A percentile compares a stretch with the other conserved stretches of the same genome.
phyloP scores from a whole-genome alignment of 352 stramenopile species.

The Phytophthora ohioensis region DNA sequence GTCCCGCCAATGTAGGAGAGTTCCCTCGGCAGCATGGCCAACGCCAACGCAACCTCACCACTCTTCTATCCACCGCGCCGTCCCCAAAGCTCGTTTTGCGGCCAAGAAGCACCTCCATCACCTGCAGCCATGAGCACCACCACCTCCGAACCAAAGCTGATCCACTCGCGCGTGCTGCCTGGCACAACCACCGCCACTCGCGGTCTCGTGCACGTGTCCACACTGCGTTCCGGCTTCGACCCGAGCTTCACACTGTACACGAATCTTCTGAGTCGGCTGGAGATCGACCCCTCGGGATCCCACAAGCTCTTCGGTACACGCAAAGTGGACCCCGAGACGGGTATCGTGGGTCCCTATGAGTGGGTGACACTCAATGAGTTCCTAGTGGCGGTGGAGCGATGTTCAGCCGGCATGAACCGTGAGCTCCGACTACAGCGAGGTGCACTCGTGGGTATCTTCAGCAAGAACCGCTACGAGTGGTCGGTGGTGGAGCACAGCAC shows the following conservation, averaged over 20 bases:
- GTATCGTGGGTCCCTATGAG: conserved; percentile 49
- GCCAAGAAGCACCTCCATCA: background rate
- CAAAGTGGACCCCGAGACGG: conserved; percentile 44
- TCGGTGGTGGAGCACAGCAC: conserved; percentile 72
- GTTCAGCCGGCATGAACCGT: conserved; percentile 51
- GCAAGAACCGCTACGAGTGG: conserved; percentile 86
- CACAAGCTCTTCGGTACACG: conserved; percentile 69
- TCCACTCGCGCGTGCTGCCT: conserved; percentile 32
- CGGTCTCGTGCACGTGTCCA: conserved; percentile 43
- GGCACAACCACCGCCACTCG: conserved; percentile 41
- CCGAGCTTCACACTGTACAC: conserved; percentile 63
- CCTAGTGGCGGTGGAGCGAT: conserved; percentile 52
- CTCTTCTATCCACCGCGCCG: conserved; percentile 9
- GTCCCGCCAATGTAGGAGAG: conserved; percentile 13
- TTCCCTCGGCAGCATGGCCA: conserved; percentile 6
- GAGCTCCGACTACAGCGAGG: conserved; percentile 51
- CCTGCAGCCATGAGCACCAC: conserved; percentile 12
- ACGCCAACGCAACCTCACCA: conserved; percentile 5
- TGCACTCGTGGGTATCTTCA: conserved; percentile 76
- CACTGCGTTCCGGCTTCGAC: conserved; percentile 45
- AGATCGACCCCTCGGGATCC: conserved; percentile 56
- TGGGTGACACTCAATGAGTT: conserved; percentile 78
- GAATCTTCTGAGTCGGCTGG: conserved; percentile 54
- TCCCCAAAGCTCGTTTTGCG: background rate
- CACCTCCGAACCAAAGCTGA: conserved; percentile 3